phyloP scores from a whole-genome alignment of 2,329 filamentous ascomycete species.

The Apiospora aurea region DNA sequence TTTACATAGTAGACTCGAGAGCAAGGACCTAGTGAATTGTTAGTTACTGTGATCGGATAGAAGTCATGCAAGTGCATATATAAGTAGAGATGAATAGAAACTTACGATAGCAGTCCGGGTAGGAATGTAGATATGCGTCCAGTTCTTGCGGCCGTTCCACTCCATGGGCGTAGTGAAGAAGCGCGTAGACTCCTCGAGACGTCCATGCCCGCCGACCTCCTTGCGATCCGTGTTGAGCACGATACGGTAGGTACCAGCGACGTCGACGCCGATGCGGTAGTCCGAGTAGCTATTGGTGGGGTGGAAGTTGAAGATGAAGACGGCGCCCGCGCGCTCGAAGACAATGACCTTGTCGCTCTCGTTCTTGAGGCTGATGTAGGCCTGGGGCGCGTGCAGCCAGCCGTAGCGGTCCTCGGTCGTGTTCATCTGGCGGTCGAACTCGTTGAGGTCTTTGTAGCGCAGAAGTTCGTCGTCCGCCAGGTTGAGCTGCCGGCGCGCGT shows the following conservation, averaged over 20 bases:
- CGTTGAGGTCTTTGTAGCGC: constrained; percentile 89
- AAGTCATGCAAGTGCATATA: neutral
- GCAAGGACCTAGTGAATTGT: constrained; percentile 56
- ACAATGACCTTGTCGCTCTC: constrained; percentile 94
- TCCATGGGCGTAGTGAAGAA: constrained; percentile 92
- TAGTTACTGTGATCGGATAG: neutral
- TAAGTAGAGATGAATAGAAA: constrained; percentile 29
- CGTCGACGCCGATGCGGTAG: constrained; percentile 89
- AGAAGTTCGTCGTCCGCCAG: constrained; percentile 85
- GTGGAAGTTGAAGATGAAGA: constrained; percentile 98
- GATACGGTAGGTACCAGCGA: constrained; percentile 83
- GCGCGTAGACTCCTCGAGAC: constrained; percentile 79
- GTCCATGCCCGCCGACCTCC: constrained; percentile 79
- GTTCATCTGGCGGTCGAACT: constrained; percentile 95
- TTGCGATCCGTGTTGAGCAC: constrained; percentile 83
- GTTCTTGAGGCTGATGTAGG: constrained; percentile 93
- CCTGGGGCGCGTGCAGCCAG: constrained; percentile 86
- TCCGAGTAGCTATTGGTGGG: constrained; percentile 84
- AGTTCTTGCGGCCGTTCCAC: constrained; percentile 92
- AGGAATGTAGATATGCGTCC: constrained; percentile 90
- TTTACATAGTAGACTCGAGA: constrained; percentile 51
- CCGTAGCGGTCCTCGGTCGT: constrained; percentile 85
- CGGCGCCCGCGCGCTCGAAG: constrained; percentile 87
- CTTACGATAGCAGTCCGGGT: constrained; percentile 82
- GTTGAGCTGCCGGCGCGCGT: constrained; percentile 92